These are phyloP conservation scores for Russula abietina DNA, from an alignment of 768 basidiomycete species.

Conservation along the genomic window DNA sequence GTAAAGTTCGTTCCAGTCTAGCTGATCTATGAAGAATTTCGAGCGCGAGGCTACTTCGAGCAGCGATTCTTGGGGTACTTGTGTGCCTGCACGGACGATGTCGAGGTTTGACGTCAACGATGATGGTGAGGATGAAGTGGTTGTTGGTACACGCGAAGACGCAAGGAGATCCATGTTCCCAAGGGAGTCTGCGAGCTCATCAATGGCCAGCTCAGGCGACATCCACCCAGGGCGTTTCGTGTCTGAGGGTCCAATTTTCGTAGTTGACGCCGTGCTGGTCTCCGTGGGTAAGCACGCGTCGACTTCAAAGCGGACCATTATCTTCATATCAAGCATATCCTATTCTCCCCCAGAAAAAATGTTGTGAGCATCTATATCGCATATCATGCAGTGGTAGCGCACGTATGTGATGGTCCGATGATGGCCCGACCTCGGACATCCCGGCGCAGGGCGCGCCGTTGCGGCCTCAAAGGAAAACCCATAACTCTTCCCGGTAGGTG, in stretches of 20 bases:
- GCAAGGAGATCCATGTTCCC: conserved; percentile 18
- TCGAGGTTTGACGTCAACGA: background rate
- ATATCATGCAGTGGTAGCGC: conserved; percentile 27
- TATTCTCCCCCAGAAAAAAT: conserved; percentile 26
- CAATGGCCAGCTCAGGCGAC: background rate
- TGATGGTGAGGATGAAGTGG: too few relatives aligned
- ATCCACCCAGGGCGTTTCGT: background rate
- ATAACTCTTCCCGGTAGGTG: conserved; percentile 36
- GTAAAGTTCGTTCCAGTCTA: conserved; percentile 56
- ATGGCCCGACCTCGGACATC: conserved; percentile 51
- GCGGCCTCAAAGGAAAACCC: conserved; percentile 60
- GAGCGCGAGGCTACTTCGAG: conserved; percentile 35
- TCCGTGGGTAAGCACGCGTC: conserved; percentile 34
- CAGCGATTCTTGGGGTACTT: conserved; percentile 19
- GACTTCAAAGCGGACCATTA: conserved; percentile 54
- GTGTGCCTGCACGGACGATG: conserved; percentile 17
- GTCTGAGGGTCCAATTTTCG: background rate
- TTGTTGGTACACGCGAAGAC: background rate
- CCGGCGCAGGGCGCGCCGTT: conserved; percentile 41
- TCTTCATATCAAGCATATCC: conserved; percentile 52
- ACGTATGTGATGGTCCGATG: conserved; percentile 61
- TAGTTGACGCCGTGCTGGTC: background rate
- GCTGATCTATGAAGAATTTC: conserved; percentile 23
- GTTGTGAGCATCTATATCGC: background rate
- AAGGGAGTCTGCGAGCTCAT: conserved; percentile 26